Percentiles rank a stretch among this genome's conserved stretches.
These are phyloP conservation scores for Begonia fuchsioides DNA, from an alignment of 306 rosid genomes.

Conservation along the genomic window DNA sequence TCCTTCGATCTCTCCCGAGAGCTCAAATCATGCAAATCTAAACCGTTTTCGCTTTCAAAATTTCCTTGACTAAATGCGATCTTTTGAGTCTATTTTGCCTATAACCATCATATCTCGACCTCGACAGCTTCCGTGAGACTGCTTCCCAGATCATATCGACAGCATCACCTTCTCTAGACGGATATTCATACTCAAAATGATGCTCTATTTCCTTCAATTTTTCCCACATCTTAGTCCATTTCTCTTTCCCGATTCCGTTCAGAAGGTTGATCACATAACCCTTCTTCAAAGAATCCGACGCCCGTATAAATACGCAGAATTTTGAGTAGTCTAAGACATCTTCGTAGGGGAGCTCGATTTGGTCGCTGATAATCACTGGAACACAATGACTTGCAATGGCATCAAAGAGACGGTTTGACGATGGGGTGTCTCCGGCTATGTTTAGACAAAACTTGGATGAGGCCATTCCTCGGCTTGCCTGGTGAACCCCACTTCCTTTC, in stretches of 20 bases:
- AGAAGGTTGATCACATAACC: conserved; percentile 63
- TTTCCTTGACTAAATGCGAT: conserved; percentile 24
- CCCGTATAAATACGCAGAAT: conserved; percentile 49
- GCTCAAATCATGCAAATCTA: not conserved
- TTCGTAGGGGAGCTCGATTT: conserved; percentile 81
- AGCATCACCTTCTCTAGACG: conserved; percentile 59
- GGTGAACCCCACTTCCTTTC: conserved; percentile 40
- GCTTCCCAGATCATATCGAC: conserved; percentile 80
- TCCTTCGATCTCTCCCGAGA: no score
- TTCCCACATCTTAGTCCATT: conserved; percentile 77
- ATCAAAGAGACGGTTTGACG: conserved; percentile 80
- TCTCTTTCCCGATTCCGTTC: conserved; percentile 34
- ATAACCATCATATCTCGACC: conserved; percentile 24
- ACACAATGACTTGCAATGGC: conserved; percentile 84
- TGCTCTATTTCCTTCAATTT: conserved; percentile 46
- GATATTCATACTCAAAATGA: conserved; percentile 67
- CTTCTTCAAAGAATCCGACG: conserved; percentile 40
- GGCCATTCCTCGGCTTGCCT: conserved; percentile 75
- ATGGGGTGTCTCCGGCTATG: conserved; percentile 89
- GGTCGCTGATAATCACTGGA: conserved; percentile 76
- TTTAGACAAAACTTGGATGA: conserved; percentile 72
- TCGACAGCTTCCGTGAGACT: conserved; percentile 41
- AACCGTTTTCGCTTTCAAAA: not conserved
- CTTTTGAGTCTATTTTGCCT: conserved; percentile 48
- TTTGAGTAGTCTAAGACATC: conserved; percentile 75